phyloP scores from a whole-genome alignment of 176 grass and related monocot species.

The Cocos nucifera region DNA sequence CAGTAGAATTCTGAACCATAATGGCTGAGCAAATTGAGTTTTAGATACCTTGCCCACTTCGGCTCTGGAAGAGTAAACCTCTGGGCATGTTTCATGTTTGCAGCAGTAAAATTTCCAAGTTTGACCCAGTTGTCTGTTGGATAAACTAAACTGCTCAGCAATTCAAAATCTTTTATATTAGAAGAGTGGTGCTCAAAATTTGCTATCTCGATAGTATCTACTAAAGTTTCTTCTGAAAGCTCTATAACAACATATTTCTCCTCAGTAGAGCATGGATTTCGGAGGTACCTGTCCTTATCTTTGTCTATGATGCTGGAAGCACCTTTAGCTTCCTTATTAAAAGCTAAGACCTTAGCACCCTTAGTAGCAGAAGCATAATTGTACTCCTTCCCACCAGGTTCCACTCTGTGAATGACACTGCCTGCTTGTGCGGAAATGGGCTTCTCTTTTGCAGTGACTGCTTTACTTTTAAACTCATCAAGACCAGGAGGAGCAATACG shows the following conservation, averaged over 20 bases:
- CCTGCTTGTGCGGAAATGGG: constrained; percentile 34
- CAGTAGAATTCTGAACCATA: constrained; percentile 95
- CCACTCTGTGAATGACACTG: constrained; percentile 66
- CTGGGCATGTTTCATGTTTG: constrained; percentile 68
- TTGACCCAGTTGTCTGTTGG: constrained; percentile 77
- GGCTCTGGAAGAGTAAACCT: constrained; percentile 58
- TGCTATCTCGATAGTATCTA: constrained; percentile 66
- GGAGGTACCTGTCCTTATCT: constrained; percentile 88
- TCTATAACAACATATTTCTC: constrained; percentile 88
- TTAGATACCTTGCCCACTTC: constrained; percentile 88
- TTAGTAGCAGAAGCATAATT: constrained; percentile 83
- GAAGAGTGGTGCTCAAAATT: constrained; percentile 98
- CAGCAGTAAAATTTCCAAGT: constrained; percentile 62
- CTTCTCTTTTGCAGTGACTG: constrained; percentile 49
- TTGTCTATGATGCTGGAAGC: constrained; percentile 94
- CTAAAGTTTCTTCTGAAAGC: constrained; percentile 97
- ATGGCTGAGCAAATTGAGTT: constrained; percentile 76
- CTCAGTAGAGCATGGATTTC: constrained; percentile 89
- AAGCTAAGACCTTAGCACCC: constrained; percentile 75
- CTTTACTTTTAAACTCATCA: constrained; percentile 83
- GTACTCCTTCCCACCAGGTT: constrained; percentile 84
- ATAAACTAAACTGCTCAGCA: constrained; percentile 65
- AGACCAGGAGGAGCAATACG: constrained; percentile 50
- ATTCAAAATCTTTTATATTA: constrained; percentile 80
- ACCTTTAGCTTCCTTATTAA: constrained; percentile 95